phyloP scores from a whole-genome alignment of 2,329 filamentous ascomycete genomes.

The Paraphoma sp. region DNA sequence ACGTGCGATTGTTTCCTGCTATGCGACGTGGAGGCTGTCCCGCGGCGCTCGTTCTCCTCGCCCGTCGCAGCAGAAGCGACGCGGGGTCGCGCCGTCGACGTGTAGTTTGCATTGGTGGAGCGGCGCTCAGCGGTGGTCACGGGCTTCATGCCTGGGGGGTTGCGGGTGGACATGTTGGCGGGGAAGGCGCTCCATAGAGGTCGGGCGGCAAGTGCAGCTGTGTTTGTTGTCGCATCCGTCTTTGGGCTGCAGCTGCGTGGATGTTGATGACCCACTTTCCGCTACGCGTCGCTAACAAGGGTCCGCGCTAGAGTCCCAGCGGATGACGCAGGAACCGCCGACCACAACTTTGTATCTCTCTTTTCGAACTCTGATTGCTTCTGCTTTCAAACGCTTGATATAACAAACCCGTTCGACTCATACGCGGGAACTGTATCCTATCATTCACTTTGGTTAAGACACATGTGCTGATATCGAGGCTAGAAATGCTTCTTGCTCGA shows the following conservation, averaged over 20 bases:
- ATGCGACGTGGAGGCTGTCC: slow-evolving; percentile 32
- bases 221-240: slow-evolving; percentile 27
- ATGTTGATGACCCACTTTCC: slow-evolving; percentile 23
- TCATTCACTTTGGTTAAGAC: no score
- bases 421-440: no score
- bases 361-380: no score
- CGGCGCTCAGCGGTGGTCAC: slow-evolving; percentile 40
- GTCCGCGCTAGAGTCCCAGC: slow-evolving; percentile 22
- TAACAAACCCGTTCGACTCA: no score
- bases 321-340: slow-evolving; percentile 17
- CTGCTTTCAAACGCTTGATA: no score
- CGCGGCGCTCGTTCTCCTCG: slow-evolving; percentile 40
- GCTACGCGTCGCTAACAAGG: slow-evolving; percentile 9
- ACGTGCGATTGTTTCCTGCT: slow-evolving; percentile 34
- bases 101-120: slow-evolving; percentile 38
- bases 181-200: slow-evolving; percentile 33
- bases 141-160: slow-evolving; percentile 37
- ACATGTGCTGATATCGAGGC: no score
- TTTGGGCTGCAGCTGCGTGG: slow-evolving; percentile 22
- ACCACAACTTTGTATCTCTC: not conserved
- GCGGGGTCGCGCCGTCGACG: slow-evolving; percentile 46
- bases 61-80: slow-evolving; percentile 35
- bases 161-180: slow-evolving; percentile 43
- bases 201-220: slow-evolving; percentile 10
- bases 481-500: no score